Evolutionary conservation across 75 land plant species (phyloP), one percentile per base, ranked within the genome.

Genomic region (Pseudotsuga menziesii): DNA sequence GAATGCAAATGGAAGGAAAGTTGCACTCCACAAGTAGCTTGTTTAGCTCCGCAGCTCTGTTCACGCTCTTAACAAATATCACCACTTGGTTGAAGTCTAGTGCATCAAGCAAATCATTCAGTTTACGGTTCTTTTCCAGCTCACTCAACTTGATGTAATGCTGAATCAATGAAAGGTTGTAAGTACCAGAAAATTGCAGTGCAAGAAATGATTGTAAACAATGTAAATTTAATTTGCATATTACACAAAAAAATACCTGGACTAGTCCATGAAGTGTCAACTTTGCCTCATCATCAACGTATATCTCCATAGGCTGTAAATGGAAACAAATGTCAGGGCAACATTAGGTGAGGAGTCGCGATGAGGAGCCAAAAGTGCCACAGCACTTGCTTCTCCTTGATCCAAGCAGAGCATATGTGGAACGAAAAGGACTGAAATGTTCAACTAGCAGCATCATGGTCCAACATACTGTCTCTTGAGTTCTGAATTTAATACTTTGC

Each of bases 51-150:
- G 98, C 95, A 39, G 99, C 99, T 78, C 98, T 86, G 77, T 75
- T 89, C 19, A 97, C 98, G 78, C 99, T 97, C 86, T 92, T 97
- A 73, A 97, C 99, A 76, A 97, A 97, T 32, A 97, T 94, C 62
- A 97, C 99, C 74, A 97, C 98, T 83, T 97, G 99, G 58, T 97
- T 97, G 89, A 97, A 97, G 88, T 97, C 99, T 82, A 97, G 77
- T 14, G 99, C 99, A 89, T 97, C 99, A 48, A 97, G 87, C 48
- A 97, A 89, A 80, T 97, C 99, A 82, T 97, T 94, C 87, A 97
- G 78, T 82, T 97, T 97, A 54, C 98, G 86, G 76, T 97, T 97
- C 79, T 97, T 97, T 82, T 97, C 99, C 84, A 81, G 56, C 86
- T 97, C 99, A 69, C 83, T 88, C 84, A 97, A 72, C 80, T 97